Evolutionary conservation across 495 filamentous ascomycete species (phyloP).

Genomic region (Chaetomium cochliodes): DNA sequence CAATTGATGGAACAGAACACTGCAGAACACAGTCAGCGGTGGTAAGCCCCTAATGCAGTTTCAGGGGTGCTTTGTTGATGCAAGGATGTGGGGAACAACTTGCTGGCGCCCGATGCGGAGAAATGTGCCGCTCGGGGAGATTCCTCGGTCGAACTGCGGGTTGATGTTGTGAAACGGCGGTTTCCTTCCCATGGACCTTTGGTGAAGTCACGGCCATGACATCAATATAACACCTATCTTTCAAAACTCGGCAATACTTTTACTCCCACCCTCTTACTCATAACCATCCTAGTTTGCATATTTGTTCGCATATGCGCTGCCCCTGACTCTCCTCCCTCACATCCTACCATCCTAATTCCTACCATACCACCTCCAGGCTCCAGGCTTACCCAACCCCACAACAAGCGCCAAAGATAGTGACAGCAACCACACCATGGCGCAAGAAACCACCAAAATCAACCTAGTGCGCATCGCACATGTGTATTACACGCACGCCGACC

Average conservation of each 20-base stretch:
- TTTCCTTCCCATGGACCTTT: too few relatives aligned
- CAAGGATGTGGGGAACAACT: background rate
- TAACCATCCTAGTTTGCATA: too few relatives aligned
- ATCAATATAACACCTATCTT: background rate
- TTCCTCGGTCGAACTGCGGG: conserved; percentile 3
- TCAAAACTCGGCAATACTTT: background rate
- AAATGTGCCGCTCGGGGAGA: background rate
- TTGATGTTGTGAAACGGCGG: too few relatives aligned
- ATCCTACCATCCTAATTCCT: too few relatives aligned
- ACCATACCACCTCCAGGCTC: too few relatives aligned
- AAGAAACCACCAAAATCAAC: conserved; percentile 39
- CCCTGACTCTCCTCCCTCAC: background rate
- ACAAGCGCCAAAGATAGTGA: too few relatives aligned
- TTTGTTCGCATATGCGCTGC: background rate
- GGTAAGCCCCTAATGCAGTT: background rate
- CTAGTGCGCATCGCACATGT: conserved; percentile 53
- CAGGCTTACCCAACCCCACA: too few relatives aligned
- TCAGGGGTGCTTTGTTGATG: too few relatives aligned
- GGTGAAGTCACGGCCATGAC: background rate
- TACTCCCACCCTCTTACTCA: background rate
- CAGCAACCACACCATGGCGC: background rate
- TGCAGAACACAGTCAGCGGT: background rate
- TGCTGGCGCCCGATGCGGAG: background rate
- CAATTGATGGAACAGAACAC: background rate
- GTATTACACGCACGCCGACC: conserved; percentile 50